A percentile compares a stretch with the other conserved stretches of the same genome.
These are phyloP conservation scores for Talaromyces sp. DNA, from an alignment of 2,329 filamentous ascomycete species.

Conservation along the genomic window DNA sequence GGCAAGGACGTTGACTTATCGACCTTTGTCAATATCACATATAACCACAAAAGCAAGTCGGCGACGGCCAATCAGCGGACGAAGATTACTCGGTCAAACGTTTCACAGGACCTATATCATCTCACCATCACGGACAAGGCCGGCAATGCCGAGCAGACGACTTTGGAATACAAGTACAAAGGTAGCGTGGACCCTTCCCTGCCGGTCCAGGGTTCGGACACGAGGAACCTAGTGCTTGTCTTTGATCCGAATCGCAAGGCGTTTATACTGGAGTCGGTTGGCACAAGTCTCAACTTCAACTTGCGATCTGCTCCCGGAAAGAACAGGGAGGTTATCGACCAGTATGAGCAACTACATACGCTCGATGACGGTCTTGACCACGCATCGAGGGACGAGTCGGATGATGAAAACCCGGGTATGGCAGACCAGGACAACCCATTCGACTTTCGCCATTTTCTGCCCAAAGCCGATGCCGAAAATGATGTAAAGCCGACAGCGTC, in stretches of 20 bases:
- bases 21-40: constrained; percentile 37
- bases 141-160: constrained; percentile 31
- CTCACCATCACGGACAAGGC: constrained; percentile 38
- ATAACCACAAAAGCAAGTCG: constrained; percentile 42
- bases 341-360: constrained; percentile 60
- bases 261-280: constrained; percentile 75
- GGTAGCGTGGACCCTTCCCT: constrained; percentile 35
- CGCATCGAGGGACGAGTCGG: constrained; percentile 18
- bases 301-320: constrained; percentile 64
- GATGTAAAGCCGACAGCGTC: constrained; percentile 26
- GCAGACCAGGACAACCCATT: constrained; percentile 44
- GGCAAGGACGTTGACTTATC: constrained; percentile 17
- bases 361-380: constrained; percentile 29
- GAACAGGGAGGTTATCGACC: constrained; percentile 59
- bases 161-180: constrained; percentile 34
- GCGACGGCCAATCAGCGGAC: constrained; percentile 33
- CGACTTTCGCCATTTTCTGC: constrained; percentile 46
- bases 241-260: constrained; percentile 70
- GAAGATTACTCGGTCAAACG: constrained; percentile 28
- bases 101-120: constrained; percentile 32
- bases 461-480: constrained; percentile 31
- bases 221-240: constrained; percentile 51
- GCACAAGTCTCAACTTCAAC: constrained; percentile 85
- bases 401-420: constrained; percentile 32
- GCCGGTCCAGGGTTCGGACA: constrained; percentile 21